Evolutionary conservation across 306 rosid species (phyloP).

Genomic region (Pyrus pyrifolia): DNA sequence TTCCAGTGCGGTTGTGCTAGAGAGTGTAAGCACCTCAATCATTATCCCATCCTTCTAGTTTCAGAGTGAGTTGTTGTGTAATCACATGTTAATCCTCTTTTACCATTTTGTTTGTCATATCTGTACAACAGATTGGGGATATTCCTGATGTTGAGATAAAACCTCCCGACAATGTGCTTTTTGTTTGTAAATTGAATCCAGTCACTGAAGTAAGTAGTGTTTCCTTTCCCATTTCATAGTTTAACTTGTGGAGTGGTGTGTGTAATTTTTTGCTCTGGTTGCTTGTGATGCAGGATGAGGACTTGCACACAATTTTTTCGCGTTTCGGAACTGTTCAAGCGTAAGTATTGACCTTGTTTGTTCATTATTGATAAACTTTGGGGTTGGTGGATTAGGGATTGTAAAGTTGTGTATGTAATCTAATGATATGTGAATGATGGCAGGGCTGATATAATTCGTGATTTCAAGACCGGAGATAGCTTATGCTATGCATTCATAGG

Average conservation of each 20-base stretch:
- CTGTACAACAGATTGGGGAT: slow-evolving; percentile 68
- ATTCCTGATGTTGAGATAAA: slow-evolving; percentile 95
- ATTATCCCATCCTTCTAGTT: neutral
- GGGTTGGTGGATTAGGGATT: neutral
- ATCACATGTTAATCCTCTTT: neutral
- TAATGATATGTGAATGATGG: slow-evolving; percentile 29
- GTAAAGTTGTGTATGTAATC: slow-evolving; percentile 17
- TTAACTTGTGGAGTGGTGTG: neutral
- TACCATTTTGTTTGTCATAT: slow-evolving; percentile 12
- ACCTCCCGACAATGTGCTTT: slow-evolving; percentile 89
- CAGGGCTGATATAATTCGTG: slow-evolving; percentile 96
- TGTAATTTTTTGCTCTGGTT: neutral
- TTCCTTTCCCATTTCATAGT: neutral
- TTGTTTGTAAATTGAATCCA: slow-evolving; percentile 92
- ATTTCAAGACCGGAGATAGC: slow-evolving; percentile 86
- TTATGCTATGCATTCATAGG: slow-evolving; percentile 93
- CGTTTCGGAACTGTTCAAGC: slow-evolving; percentile 76
- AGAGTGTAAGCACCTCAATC: slow-evolving; percentile 57
- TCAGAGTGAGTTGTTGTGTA: neutral
- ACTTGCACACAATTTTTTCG: slow-evolving; percentile 88
- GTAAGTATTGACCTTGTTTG: slow-evolving; percentile 45
- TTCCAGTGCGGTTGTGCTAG: slow-evolving; percentile 94
- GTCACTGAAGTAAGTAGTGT: slow-evolving; percentile 72
- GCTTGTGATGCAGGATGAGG: slow-evolving; percentile 67
- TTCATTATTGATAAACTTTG: slow-evolving; percentile 1